phyloP scores from a whole-genome alignment of 2,329 filamentous ascomycete species.

The Aspergillus costaricaensis region DNA sequence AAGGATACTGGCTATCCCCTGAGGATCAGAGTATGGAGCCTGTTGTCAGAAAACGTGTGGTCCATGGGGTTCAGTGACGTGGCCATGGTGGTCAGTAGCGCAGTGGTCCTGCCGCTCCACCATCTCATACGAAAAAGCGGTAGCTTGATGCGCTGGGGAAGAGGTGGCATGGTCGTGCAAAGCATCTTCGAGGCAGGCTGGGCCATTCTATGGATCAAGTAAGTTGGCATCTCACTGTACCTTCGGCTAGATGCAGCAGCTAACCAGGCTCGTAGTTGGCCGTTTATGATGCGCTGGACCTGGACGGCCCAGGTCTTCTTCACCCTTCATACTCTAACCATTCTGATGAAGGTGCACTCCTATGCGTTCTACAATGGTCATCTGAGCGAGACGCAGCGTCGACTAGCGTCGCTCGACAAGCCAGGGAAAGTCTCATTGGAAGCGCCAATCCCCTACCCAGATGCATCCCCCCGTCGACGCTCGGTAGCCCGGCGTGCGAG shows the following conservation, averaged over 20 bases:
- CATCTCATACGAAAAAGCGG: constrained; percentile 61
- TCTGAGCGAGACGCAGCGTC: constrained; percentile 80
- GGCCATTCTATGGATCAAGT: constrained; percentile 78
- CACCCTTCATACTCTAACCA: constrained; percentile 81
- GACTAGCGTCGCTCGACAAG: constrained; percentile 79
- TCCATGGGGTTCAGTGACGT: constrained; percentile 81
- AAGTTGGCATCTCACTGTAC: constrained; percentile 25
- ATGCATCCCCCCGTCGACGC: constrained; percentile 42
- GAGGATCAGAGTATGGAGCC: constrained; percentile 79
- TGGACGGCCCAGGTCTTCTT: constrained; percentile 98
- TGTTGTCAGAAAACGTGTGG: constrained; percentile 87
- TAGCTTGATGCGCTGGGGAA: constrained; percentile 68
- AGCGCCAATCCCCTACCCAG: constrained; percentile 76
- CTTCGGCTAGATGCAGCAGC: neutral
- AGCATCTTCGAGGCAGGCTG: constrained; percentile 77
- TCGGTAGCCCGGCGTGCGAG: constrained; percentile 21
- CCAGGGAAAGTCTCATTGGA: constrained; percentile 64
- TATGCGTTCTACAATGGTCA: constrained; percentile 99
- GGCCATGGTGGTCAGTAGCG: constrained; percentile 78
- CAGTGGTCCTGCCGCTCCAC: constrained; percentile 73
- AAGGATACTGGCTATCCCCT: constrained; percentile 90
- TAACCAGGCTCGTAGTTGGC: constrained; percentile 56
- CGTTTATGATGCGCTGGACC: constrained; percentile 84
- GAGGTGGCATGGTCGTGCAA: constrained; percentile 77
- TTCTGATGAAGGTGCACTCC: constrained; percentile 99